These are phyloP conservation scores for Quercus bicolor DNA, from an alignment of 306 rosid species.

Conservation along the genomic window DNA sequence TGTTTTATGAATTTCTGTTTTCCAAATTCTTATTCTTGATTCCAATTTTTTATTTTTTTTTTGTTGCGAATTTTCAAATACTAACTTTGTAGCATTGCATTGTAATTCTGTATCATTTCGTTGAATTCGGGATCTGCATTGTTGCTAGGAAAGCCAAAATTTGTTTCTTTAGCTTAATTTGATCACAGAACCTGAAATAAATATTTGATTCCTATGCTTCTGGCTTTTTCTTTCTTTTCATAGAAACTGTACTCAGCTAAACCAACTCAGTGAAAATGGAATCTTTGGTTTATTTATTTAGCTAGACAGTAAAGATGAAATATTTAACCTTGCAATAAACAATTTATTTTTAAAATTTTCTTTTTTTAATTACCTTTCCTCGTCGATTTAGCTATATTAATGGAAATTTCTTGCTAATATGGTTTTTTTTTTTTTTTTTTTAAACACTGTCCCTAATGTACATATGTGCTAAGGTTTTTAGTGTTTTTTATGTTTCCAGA, in stretches of 20 bases:
- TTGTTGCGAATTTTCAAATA: neutral
- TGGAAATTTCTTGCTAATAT: neutral
- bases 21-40: neutral
- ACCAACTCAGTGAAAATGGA: neutral
- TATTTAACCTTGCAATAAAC: neutral
- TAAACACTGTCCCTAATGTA: neutral
- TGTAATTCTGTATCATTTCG: neutral
- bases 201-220: neutral
- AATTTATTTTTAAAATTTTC: neutral
- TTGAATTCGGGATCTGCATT: conserved; percentile 31
- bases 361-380: neutral
- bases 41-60: neutral
- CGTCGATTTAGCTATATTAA: neutral
- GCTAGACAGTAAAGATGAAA: neutral
- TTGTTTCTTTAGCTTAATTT: neutral
- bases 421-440: neutral
- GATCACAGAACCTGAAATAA: neutral
- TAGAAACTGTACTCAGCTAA: neutral
- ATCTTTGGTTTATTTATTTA: neutral
- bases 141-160: conserved; percentile 2
- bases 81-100: conserved; percentile 8
- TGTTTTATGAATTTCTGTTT: neutral
- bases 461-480: neutral
- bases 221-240: neutral
- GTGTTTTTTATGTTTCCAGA: conserved; percentile 27